Base-by-base conservation (phyloP, 139 green algal species). In the Yamagishiella unicocca region DNA sequence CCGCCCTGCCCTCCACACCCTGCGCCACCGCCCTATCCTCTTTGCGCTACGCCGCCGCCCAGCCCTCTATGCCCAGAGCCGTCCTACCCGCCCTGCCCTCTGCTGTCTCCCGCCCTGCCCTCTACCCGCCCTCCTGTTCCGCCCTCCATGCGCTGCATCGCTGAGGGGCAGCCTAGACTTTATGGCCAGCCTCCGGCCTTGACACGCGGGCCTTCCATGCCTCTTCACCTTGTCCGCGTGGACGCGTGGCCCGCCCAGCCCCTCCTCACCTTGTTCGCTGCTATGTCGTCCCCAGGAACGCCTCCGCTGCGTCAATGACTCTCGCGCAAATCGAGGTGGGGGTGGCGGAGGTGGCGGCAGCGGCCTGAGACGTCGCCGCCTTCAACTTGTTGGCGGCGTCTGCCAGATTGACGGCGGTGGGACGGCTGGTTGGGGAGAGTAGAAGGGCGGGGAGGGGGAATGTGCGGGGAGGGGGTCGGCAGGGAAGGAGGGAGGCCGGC, bases 351-450 rank as follows among this genome's bases (percentile, higher is more conserved):
- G 67, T 24, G 21, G 50, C 73, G 7, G 77, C 71, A 1, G 89
- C 90, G 29, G 92, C 91, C 6, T 64, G 62, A 4, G 33, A 50
- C 31, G 95, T 92, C 9, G 93, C 73, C 0, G 45, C 54, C 54
- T 91, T 93, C 24, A 99, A 89, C 66, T 94, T 92, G 24, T 88
- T 64, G 1, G 92, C 93, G 9, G 97, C 96, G 62, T 98, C 94
- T 19, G 88, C 84, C 45, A 99, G 90, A 88, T 99, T 99, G 27
- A 99, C 97, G 3, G 97, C 97, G 0, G 97, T 99, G 5, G 97
- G 97, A 12, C 97, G 95, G 87, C 94, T 98, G 93, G n/a, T n/a
- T n/a, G n/a, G 73, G 6, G n/a, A 31, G 29, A 10, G 22, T 25
- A 35, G 54, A 17, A 50, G 33, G 37, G 76, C 33, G n/a, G 33